Conservation (phyloP, 2,329 filamentous ascomycete genomes). For the Lecanicillium sp. region DNA sequence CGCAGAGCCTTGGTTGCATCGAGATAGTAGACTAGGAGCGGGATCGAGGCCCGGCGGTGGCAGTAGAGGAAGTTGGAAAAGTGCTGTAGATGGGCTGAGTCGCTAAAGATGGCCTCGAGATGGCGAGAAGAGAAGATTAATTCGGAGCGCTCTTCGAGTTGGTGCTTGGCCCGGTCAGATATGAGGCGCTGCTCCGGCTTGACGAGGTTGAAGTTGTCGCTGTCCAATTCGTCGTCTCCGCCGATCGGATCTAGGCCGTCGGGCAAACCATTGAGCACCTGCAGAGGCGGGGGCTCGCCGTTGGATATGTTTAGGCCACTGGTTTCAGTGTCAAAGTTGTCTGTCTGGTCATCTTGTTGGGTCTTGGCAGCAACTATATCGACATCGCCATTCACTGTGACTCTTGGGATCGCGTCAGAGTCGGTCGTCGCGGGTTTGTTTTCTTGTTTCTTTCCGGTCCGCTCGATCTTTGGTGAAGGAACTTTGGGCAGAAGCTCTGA, state of each 20-base stretch:
- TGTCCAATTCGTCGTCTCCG: constrained; percentile 28
- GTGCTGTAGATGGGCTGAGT: constrained; percentile 53
- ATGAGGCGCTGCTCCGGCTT: constrained; percentile 10
- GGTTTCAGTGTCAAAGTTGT: too few species aligned
- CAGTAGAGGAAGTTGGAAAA: constrained; percentile 61
- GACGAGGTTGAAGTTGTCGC: constrained; percentile 28
- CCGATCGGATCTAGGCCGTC: constrained; percentile 25
- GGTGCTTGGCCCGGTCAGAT: constrained; percentile 32
- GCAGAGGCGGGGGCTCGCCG: constrained; percentile 15
- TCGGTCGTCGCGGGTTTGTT: too few species aligned
- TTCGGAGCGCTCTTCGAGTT: constrained; percentile 56
- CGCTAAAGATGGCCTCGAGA: constrained; percentile 55
- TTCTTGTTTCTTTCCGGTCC: too few species aligned
- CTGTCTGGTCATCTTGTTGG: too few species aligned
- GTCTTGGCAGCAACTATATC: too few species aligned
- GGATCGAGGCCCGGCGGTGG: constrained; percentile 53
- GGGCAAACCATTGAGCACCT: constrained; percentile 13
- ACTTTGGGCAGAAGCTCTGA: too few species aligned
- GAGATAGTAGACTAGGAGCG: constrained; percentile 63
- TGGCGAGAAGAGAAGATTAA: constrained; percentile 60
- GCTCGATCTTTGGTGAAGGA: too few species aligned
- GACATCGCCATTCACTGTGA: too few species aligned
- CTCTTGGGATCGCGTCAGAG: too few species aligned
- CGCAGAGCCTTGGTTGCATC: constrained; percentile 63
- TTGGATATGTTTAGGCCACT: too few species aligned